phyloP scores from a whole-genome alignment of 306 rosid species.

The Nissolia schottii region DNA sequence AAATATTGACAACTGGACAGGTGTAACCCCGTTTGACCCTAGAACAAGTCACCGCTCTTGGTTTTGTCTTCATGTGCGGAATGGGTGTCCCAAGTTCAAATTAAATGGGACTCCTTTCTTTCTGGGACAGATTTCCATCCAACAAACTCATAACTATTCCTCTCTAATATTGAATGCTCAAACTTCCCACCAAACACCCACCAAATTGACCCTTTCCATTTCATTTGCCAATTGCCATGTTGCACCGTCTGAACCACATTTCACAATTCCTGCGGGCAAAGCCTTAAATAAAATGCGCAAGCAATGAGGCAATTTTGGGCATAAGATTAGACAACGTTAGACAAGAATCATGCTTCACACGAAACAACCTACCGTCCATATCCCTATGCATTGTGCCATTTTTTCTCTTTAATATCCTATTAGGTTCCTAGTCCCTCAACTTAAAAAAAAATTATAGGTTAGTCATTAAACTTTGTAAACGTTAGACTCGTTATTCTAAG shows the following conservation, averaged over 20 bases:
- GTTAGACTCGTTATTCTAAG: no score
- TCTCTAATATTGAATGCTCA: conserved; percentile 17
- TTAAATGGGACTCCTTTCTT: background rate
- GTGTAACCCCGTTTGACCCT: background rate
- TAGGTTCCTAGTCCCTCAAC: no score
- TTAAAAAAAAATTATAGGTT: no score
- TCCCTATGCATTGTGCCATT: no score
- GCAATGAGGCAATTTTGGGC: background rate
- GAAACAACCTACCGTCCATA: conserved; percentile 7
- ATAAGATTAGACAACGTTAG: conserved; percentile 23
- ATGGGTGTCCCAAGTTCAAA: conserved; percentile 7
- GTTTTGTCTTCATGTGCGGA: background rate
- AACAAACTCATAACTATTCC: conserved; percentile 28
- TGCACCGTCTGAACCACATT: conserved; percentile 3
- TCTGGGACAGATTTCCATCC: conserved; percentile 10
- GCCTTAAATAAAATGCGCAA: background rate
- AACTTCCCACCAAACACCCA: conserved; percentile 39
- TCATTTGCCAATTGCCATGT: conserved; percentile 3
- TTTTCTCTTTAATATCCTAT: no score
- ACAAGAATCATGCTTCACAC: conserved; percentile 25
- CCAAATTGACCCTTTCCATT: conserved; percentile 15
- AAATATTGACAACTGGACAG: background rate
- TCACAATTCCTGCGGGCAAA: background rate
- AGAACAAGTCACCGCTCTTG: conserved; percentile 10
- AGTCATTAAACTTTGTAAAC: no score